These are phyloP conservation scores for Sophora flavescens DNA, from an alignment of 306 rosid species.

Conservation along the genomic window DNA sequence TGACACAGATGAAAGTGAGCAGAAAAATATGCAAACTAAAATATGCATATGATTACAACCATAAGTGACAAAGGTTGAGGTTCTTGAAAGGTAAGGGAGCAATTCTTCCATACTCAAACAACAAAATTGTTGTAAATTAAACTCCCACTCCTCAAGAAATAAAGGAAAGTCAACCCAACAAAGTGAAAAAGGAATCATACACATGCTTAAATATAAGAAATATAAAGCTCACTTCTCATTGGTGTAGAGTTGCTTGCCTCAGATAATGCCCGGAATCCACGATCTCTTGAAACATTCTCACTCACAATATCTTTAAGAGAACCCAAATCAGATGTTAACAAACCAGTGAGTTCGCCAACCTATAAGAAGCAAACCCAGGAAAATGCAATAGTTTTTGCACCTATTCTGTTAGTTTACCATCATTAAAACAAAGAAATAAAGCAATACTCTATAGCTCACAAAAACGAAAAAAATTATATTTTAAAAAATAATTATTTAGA, in stretches of 20 bases:
- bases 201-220: constrained; percentile 69
- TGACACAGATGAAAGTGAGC: constrained; percentile 32
- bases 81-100: constrained; percentile 3
- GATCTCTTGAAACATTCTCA: constrained; percentile 94
- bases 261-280: constrained; percentile 95
- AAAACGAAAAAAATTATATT: not conserved
- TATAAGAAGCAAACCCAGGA: constrained; percentile 53
- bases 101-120: constrained; percentile 31
- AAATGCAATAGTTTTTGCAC: constrained; percentile 37
- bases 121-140: constrained; percentile 9
- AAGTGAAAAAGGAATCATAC: constrained; percentile 47
- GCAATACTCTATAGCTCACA: constrained; percentile 15
- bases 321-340: constrained; percentile 94
- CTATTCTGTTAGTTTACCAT: constrained; percentile 16
- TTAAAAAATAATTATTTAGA: not conserved
- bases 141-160: constrained; percentile 40
- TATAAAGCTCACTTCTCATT: constrained; percentile 92
- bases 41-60: constrained; percentile 16
- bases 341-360: constrained; percentile 96
- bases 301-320: constrained; percentile 79
- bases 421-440: constrained; percentile 17
- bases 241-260: constrained; percentile 99
- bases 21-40: constrained; percentile 43
- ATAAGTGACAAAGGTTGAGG: constrained; percentile 20
- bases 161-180: constrained; percentile 36